Conservation (phyloP, 2,329 filamentous ascomycete species). For the Aspergillus amoenus region DNA sequence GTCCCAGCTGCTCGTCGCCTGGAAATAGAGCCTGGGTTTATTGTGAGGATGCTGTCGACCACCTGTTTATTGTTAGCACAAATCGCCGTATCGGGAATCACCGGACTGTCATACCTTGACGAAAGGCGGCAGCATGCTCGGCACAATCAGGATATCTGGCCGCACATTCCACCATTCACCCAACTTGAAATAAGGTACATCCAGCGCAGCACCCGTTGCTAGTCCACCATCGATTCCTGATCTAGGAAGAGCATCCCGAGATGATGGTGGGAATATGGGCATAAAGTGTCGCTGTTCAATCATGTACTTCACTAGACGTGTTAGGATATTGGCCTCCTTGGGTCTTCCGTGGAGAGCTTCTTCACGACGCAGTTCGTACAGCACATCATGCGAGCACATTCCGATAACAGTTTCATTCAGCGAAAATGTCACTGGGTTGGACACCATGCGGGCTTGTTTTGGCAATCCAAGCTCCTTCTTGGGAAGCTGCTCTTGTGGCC, state of each 20-base stretch:
- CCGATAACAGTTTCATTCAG: slow-evolving; percentile 85
- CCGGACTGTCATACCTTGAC: slow-evolving; percentile 65
- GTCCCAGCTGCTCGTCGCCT: slow-evolving; percentile 84
- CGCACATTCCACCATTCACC: slow-evolving; percentile 85
- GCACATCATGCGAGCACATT: slow-evolving; percentile 77
- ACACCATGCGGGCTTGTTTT: slow-evolving; percentile 73
- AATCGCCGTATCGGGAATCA: background rate
- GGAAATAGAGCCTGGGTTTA: slow-evolving; percentile 86
- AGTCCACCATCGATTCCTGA: slow-evolving; percentile 60
- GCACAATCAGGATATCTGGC: slow-evolving; percentile 80
- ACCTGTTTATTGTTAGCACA: slow-evolving; percentile 56
- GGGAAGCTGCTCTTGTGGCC: slow-evolving; percentile 74
- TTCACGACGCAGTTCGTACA: slow-evolving; percentile 77
- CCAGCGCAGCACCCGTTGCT: slow-evolving; percentile 74
- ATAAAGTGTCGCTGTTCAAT: slow-evolving; percentile 91
- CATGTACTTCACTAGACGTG: slow-evolving; percentile 71
- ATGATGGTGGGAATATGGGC: slow-evolving; percentile 79
- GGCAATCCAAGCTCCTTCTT: slow-evolving; percentile 74
- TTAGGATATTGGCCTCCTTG: slow-evolving; percentile 61
- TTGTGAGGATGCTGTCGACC: slow-evolving; percentile 81
- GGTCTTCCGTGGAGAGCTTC: slow-evolving; percentile 63
- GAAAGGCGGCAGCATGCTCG: slow-evolving; percentile 81
- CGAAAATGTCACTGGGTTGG: slow-evolving; percentile 85
- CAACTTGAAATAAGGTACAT: slow-evolving; percentile 80
- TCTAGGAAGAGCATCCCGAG: slow-evolving; percentile 65